Base-by-base conservation (phyloP, 768 basidiomycete genomes). In the Phaeotremella skinneri region DNA sequence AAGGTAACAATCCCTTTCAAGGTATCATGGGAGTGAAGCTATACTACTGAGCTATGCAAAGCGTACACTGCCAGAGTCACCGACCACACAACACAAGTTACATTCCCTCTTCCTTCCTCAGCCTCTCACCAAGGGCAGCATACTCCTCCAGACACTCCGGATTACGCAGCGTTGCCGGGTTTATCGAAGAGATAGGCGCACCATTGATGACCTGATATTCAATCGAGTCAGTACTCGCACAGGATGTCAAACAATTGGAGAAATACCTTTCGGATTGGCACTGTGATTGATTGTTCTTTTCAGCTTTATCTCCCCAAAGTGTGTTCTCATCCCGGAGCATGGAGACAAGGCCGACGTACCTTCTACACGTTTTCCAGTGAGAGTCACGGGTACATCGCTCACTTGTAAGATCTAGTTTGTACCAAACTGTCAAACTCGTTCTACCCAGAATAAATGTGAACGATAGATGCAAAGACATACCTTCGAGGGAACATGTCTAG, bases 361-460 rank as follows among this genome's bases (percentile, higher is more conserved):
- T 74, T 90, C 88, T 47, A 90, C 87, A 42, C 85, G 83, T 72
- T 90, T 91, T 32, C 85, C 86, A 63, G 89, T 90, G 60, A 90
- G 76, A 21, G 89, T 91, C 70, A 89, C 87, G 3, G 88, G 88
- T 16, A 90, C 82, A 74, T 89, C 87, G 7, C 76, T 62, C 16
- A 85, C 85, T 74, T 87, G 85, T 25, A 89, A 79, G 59, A 89
- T 84, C 86, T 88, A 68, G 27, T 49, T 25, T 6, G 47, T 55
- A 20, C 14, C 20, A 26, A 39, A 14, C 23, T 20, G 49, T 23
- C 9, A 11, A 23, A 13, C 11, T 48, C 11, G 45, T 11, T 48
- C 45, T 11, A 23, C 16, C 16, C 45, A 16, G 13, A 23, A 6
- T 17, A 23, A 30, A 25, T 21, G 4, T 59, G 23, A 60, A 27